Evolutionary conservation across 345 rosid species (phyloP).

Genomic region (Lepidium aucheri): DNA sequence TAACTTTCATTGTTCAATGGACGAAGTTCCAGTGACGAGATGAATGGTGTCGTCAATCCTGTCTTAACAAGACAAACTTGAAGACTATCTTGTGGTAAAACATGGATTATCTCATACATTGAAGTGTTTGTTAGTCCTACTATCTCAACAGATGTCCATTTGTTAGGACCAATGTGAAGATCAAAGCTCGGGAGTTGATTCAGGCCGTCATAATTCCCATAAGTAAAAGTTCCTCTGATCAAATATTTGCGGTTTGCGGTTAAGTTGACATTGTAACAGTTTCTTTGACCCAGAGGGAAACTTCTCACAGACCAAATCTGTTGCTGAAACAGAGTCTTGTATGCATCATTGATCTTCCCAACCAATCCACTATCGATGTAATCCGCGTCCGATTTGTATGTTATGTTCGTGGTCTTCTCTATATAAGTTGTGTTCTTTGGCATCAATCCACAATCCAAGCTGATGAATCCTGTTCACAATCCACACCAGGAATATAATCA

Average conservation of each 20-base stretch:
- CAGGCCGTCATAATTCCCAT: constrained; percentile 39
- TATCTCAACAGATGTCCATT: constrained; percentile 27
- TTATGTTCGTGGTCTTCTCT: constrained; percentile 15
- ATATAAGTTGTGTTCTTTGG: constrained; percentile 7
- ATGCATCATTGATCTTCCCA: constrained; percentile 4
- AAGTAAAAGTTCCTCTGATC: constrained; percentile 28
- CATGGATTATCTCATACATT: constrained; percentile 29
- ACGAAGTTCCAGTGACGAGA: constrained; percentile 43
- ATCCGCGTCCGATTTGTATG: constrained; percentile 27
- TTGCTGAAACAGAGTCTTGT: not conserved
- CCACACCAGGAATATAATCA: not conserved
- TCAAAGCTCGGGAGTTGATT: constrained; percentile 29
- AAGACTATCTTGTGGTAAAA: constrained; percentile 8
- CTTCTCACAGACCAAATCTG: constrained; percentile 14
- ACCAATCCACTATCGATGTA: constrained; percentile 25
- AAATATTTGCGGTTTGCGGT: constrained; percentile 26
- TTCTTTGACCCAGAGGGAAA: constrained; percentile 35
- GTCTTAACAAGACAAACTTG: constrained; percentile 48
- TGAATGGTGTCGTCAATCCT: constrained; percentile 34
- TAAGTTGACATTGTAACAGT: constrained; percentile 29
- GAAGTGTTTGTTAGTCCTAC: not conserved
- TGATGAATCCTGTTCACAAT: constrained; percentile 34
- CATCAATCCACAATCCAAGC: constrained; percentile 39
- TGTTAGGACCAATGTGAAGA: constrained; percentile 34
- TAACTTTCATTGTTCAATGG: constrained; percentile 9